A percentile compares a stretch with the other conserved stretches of the same genome.
phyloP scores from a whole-genome alignment of 2,329 filamentous ascomycete genomes.

The Cadophora sp. region DNA sequence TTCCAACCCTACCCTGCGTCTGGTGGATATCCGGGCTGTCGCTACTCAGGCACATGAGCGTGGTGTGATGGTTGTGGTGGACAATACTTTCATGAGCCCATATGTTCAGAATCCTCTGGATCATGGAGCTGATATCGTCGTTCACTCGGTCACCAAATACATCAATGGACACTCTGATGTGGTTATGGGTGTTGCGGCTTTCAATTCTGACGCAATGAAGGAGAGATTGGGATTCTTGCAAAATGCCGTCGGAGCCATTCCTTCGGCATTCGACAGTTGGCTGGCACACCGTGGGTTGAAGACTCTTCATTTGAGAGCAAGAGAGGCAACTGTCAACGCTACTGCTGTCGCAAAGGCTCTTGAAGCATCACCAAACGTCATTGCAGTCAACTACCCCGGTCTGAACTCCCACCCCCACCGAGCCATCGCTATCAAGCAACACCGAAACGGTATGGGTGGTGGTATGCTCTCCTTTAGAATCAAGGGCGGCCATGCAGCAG shows the following conservation, averaged over 20 bases:
- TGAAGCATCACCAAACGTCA: conserved; percentile 79
- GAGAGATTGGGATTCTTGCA: conserved; percentile 87
- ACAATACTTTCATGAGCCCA: conserved; percentile 97
- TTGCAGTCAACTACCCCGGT: conserved; percentile 95
- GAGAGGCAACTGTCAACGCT: conserved; percentile 85
- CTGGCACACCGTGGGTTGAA: conserved; percentile 96
- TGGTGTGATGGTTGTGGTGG: conserved; percentile 94
- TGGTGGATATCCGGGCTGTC: conserved; percentile 92
- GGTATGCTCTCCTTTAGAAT: conserved; percentile 98
- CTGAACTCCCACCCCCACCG: conserved; percentile 87
- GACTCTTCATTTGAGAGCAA: conserved; percentile 91
- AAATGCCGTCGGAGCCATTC: conserved; percentile 95
- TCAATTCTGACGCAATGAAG: conserved; percentile 84
- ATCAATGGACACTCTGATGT: conserved; percentile 98
- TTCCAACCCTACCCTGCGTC: conserved; percentile 89
- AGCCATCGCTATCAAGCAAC: conserved; percentile 85
- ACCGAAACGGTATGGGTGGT: conserved; percentile 91
- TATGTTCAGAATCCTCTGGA: conserved; percentile 97
- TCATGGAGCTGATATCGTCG: conserved; percentile 94
- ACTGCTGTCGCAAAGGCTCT: conserved; percentile 77
- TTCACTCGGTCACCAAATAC: conserved; percentile 98
- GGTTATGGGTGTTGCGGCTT: conserved; percentile 95
- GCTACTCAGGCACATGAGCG: conserved; percentile 83
- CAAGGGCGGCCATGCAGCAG: conserved; percentile 82
- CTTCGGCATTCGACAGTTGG: conserved; percentile 96